These are phyloP conservation scores for Thraustochytrium striatum DNA, from an alignment of 352 stramenopile genomes.

Conservation along the genomic window DNA sequence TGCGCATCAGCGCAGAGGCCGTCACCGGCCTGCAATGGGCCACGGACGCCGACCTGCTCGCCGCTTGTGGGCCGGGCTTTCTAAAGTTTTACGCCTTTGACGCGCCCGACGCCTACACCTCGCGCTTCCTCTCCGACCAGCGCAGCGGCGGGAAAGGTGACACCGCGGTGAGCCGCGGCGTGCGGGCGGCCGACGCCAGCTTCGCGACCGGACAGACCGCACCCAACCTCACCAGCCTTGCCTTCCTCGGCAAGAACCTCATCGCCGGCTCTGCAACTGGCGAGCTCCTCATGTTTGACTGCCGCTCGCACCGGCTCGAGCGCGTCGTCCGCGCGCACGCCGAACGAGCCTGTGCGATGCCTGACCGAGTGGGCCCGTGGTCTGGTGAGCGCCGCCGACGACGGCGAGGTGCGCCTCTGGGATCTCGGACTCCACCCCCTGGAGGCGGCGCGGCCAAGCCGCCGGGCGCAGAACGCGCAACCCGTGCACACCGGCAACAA, in stretches of 20 bases:
- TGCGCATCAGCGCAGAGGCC: background rate
- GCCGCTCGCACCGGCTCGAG: background rate
- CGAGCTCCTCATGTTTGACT: background rate
- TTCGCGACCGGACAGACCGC: background rate
- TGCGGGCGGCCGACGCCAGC: background rate
- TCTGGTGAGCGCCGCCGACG: background rate
- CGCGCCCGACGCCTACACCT: background rate
- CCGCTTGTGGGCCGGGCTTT: background rate
- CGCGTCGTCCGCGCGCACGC: background rate
- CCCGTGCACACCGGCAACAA: background rate
- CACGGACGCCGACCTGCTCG: background rate
- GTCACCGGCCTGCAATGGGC: background rate
- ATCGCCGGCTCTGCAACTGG: background rate
- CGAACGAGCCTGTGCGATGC: background rate
- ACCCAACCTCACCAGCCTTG: background rate
- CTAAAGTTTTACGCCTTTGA: background rate
- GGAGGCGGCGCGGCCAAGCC: background rate
- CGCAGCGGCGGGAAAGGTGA: background rate
- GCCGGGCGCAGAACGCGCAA: background rate
- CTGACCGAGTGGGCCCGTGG: background rate
- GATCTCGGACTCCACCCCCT: conserved; percentile 32
- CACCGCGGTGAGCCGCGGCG: background rate
- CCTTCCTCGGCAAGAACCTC: conserved; percentile 27
- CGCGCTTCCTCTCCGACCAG: background rate
- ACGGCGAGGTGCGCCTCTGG: conserved; percentile 20